Evolutionary conservation across 164 flowering plant genomes (phyloP).

Genomic region (Nelumbo lutea): DNA sequence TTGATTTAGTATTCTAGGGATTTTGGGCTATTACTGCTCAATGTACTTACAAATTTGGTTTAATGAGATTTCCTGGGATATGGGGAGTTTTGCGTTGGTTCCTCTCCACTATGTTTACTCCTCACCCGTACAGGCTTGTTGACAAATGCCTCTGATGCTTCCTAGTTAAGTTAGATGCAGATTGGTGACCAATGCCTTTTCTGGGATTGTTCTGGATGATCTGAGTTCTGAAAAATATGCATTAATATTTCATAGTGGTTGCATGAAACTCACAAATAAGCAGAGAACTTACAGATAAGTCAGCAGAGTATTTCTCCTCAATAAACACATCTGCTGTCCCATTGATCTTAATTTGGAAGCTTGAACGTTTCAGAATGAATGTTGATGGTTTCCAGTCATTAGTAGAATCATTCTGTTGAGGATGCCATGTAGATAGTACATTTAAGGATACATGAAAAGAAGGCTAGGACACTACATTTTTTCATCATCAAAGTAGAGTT

Average conservation of each 20-base stretch:
- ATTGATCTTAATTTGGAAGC: constrained; percentile 59
- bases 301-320: constrained; percentile 65
- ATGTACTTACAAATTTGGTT: too few relatives aligned
- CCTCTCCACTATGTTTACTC: too few relatives aligned
- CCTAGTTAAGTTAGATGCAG: too few relatives aligned
- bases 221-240: neutral
- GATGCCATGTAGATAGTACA: neutral
- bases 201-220: too few relatives aligned
- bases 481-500: too few relatives aligned
- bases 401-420: constrained; percentile 60
- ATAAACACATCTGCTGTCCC: constrained; percentile 35
- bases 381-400: constrained; percentile 72
- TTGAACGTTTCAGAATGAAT: constrained; percentile 50
- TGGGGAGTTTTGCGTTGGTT: too few relatives aligned
- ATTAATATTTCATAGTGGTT: neutral
- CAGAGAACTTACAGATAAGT: constrained; percentile 57
- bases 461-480: neutral
- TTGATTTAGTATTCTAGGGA: too few relatives aligned
- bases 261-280: neutral
- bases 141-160: too few relatives aligned
- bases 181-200: too few relatives aligned
- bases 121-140: too few relatives aligned
- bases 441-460: constrained; percentile 2
- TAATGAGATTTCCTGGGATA: too few relatives aligned
- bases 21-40: too few relatives aligned